A percentile compares a stretch with the other conserved stretches of the same genome.
Evolutionary conservation across 768 basidiomycete genomes (phyloP).

Genomic region (Hygrocybe punicea): DNA sequence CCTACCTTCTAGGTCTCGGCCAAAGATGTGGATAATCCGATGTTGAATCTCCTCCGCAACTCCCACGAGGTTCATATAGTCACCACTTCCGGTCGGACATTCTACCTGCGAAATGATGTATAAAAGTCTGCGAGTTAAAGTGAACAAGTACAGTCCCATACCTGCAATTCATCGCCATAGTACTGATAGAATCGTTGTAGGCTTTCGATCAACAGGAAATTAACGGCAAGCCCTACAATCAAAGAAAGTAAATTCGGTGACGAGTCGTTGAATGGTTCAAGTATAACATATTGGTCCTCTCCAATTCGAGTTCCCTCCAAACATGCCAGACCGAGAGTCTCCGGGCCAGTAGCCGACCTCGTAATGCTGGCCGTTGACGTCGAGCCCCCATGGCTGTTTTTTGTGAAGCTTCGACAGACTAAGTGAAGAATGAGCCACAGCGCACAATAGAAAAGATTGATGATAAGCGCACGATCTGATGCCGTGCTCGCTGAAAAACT

Average conservation of each 20-base stretch:
- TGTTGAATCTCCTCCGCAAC: conserved; percentile 99
- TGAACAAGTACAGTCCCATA: conserved; percentile 16
- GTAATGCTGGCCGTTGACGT: conserved; percentile 87
- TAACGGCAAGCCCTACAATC: conserved; percentile 82
- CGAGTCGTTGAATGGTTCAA: background rate
- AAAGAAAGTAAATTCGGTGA: background rate
- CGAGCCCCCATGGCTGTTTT: conserved; percentile 91
- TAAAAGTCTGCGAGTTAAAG: background rate
- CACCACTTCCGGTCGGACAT: conserved; percentile 96
- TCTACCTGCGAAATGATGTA: conserved; percentile 53
- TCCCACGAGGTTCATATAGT: conserved; percentile 90
- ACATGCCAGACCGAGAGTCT: conserved; percentile 96
- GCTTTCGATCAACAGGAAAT: conserved; percentile 93
- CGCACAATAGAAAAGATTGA: background rate
- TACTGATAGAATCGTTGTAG: conserved; percentile 97
- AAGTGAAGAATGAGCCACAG: background rate
- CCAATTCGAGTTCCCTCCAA: conserved; percentile 98
- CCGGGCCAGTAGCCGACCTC: conserved; percentile 98
- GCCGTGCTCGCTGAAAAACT: conserved; percentile 94
- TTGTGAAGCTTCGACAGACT: conserved; percentile 89
- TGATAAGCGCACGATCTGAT: conserved; percentile 77
- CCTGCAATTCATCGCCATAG: conserved; percentile 86
- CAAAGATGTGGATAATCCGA: conserved; percentile 97
- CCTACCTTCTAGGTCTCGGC: conserved; percentile 81
- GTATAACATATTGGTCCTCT: conserved; percentile 77